Base-by-base conservation (phyloP, 306 rosid genomes). In the Mimosa bimucronata region DNA sequence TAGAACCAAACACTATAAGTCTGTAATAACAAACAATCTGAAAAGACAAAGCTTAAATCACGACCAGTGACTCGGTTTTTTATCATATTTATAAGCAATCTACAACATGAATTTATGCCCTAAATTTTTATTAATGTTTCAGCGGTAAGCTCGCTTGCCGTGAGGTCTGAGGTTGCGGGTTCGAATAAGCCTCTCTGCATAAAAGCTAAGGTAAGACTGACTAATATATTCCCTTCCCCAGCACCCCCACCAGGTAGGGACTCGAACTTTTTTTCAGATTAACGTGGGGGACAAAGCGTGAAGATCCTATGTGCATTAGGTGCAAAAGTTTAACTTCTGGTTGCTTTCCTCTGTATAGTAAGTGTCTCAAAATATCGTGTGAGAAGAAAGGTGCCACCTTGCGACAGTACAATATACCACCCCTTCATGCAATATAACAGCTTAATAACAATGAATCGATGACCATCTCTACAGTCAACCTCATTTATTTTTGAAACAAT, bases 401-500 rank as follows among this genome's bases (percentile, higher is more conserved):
- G 67, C 8, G 25, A 68, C 44, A 3, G n/a, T 34, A 29, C 25
- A 76, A 46, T 34, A 9, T 44, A 55, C 66, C 0, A 79, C 58
- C 31, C 50, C 18, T 19, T 64, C 18, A 71, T 14, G 4, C 13
- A 64, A 64, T 30, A 30, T 28, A 78, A 75, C 16, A 52, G n/a
- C n/a, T n/a, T n/a, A n/a, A n/a, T n/a, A n/a, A 81, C 10, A 0
- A 61, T 7, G 44, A 40, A 11, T 40, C 12, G 44, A 69, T 38
- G 65, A 30, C 21, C 42, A n/a, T 46, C 41, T 73, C 77, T 16
- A 19, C 69, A 14, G 61, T 42, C 29, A 34, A 30, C 62, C 62
- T 41, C 70, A 48, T 70, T 72, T 74, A 76, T 31, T 64, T 71
- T 15, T 64, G 28, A 31, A 40, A 1, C 41, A 21, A 84, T 18